Percentiles rank a stretch among this genome's conserved stretches.
phyloP scores from a whole-genome alignment of 148 eudicot species.

The Pouteria glomerata region DNA sequence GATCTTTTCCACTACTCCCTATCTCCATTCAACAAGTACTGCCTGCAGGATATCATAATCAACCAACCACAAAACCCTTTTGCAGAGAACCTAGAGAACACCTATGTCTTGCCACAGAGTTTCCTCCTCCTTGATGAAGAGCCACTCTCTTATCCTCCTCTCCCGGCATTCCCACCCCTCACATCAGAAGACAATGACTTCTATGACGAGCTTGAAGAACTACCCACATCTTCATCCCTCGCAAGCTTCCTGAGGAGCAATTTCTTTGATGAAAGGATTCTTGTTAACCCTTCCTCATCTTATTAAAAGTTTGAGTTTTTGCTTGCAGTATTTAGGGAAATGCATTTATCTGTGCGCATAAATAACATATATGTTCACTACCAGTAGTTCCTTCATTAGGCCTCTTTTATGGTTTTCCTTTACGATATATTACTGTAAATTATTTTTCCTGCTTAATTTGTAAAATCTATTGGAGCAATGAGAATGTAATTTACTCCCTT shows the following conservation, averaged over 20 bases:
- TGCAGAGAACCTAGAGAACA: slow-evolving; percentile 14
- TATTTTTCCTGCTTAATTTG: too few relatives aligned
- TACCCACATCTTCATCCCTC: slow-evolving; percentile 39
- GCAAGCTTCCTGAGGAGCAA: slow-evolving; percentile 35
- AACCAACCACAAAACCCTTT: slow-evolving; percentile 22
- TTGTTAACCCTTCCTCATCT: slow-evolving; percentile 18
- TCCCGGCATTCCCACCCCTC: slow-evolving; percentile 16
- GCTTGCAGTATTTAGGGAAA: neutral
- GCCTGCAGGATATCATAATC: slow-evolving; percentile 24
- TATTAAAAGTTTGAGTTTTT: too few relatives aligned
- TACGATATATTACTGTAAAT: too few relatives aligned
- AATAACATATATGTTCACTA: neutral
- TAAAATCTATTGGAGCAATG: neutral
- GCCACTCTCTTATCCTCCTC: slow-evolving; percentile 25
- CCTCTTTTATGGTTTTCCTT: neutral
- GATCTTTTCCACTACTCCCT: slow-evolving; percentile 28
- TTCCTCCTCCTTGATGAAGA: slow-evolving; percentile 28
- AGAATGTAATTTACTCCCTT: too few relatives aligned
- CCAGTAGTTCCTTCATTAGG: neutral
- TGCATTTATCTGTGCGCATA: slow-evolving; percentile 2
- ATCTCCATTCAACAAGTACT: slow-evolving; percentile 22
- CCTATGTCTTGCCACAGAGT: slow-evolving; percentile 11
- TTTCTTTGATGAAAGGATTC: slow-evolving; percentile 34
- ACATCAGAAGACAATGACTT: slow-evolving; percentile 53
- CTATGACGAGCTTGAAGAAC: slow-evolving; percentile 58